Evolutionary conservation across 1,139 yeast genomes (phyloP).

Genomic region (Wickerhamomyces sp.): DNA sequence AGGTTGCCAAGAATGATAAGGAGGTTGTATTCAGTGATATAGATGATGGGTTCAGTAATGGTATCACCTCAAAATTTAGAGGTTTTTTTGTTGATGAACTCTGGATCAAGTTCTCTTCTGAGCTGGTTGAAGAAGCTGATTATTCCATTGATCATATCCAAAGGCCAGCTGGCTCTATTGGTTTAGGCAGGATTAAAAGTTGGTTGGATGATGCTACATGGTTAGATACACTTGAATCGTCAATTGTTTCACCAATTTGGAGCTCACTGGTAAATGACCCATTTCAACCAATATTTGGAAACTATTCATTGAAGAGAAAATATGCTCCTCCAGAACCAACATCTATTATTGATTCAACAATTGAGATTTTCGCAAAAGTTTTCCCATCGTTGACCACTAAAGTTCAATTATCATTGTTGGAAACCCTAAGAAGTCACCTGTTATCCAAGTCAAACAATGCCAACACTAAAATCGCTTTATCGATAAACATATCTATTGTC

Average conservation of each 20-base stretch:
- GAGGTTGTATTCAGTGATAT: constrained; percentile 22
- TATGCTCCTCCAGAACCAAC: constrained; percentile 38
- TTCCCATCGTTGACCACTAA: constrained; percentile 74
- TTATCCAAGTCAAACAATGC: constrained; percentile 30
- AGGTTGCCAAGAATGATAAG: constrained; percentile 19
- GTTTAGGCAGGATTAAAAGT: constrained; percentile 24
- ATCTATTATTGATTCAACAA: constrained; percentile 68
- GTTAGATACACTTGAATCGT: constrained; percentile 31
- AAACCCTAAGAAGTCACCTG: constrained; percentile 61
- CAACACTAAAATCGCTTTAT: constrained; percentile 45
- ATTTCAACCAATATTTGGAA: constrained; percentile 26
- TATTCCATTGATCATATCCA: constrained; percentile 17
- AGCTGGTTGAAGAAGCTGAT: constrained; percentile 3
- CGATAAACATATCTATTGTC: constrained; percentile 59
- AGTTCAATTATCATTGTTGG: constrained; percentile 81
- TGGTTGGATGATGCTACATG: constrained; percentile 29
- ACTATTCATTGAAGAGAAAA: constrained; percentile 24
- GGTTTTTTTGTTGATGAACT: constrained; percentile 31
- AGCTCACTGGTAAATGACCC: constrained; percentile 37
- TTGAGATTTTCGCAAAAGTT: constrained; percentile 66
- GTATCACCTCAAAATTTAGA: constrained; percentile 39
- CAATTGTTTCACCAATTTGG: constrained; percentile 31
- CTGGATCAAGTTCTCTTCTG: constrained; percentile 22
- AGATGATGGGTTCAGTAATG: constrained; percentile 38
- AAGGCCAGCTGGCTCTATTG: constrained; percentile 21